Evolutionary conservation across 768 basidiomycete genomes (phyloP).

Genomic region (Artomyces pyxidatus): DNA sequence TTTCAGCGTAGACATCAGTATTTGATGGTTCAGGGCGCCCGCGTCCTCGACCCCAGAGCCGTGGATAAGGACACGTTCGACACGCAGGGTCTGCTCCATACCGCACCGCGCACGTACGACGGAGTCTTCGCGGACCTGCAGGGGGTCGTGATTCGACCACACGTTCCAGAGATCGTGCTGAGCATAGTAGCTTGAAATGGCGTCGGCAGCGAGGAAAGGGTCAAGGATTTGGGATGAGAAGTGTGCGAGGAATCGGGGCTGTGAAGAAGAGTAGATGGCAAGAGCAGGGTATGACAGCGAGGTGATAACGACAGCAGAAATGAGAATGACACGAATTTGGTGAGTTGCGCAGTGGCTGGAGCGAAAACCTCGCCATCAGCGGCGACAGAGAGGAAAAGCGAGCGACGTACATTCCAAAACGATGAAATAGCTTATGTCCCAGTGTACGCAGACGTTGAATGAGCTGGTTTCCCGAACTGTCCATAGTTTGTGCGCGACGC

Average conservation of each 20-base stretch:
- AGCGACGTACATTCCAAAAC: constrained; percentile 69
- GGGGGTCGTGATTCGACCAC: constrained; percentile 57
- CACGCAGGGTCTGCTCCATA: constrained; percentile 58
- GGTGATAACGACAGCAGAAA: constrained; percentile 82
- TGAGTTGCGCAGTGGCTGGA: constrained; percentile 81
- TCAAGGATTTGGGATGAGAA: constrained; percentile 52
- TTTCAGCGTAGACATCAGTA: constrained; percentile 54
- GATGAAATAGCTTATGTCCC: constrained; percentile 50
- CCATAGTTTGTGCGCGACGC: constrained; percentile 14
- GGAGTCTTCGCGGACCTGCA: constrained; percentile 63
- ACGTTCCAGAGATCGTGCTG: constrained; percentile 62
- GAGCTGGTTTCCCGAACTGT: constrained; percentile 11
- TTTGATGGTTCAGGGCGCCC: constrained; percentile 51
- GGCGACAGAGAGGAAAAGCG: background rate
- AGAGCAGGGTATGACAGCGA: constrained; percentile 89
- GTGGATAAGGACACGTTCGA: constrained; percentile 71
- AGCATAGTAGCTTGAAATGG: constrained; percentile 43
- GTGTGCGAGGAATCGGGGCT: constrained; percentile 49
- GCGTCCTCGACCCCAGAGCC: constrained; percentile 40
- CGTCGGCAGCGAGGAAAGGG: constrained; percentile 46
- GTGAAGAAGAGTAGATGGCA: constrained; percentile 70
- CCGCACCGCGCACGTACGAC: constrained; percentile 66
- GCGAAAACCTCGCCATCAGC: background rate
- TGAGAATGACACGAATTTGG: constrained; percentile 82
- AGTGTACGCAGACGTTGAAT: constrained; percentile 30